phyloP scores from a whole-genome alignment of 257 asterid species.

The Capsicum chinense region DNA sequence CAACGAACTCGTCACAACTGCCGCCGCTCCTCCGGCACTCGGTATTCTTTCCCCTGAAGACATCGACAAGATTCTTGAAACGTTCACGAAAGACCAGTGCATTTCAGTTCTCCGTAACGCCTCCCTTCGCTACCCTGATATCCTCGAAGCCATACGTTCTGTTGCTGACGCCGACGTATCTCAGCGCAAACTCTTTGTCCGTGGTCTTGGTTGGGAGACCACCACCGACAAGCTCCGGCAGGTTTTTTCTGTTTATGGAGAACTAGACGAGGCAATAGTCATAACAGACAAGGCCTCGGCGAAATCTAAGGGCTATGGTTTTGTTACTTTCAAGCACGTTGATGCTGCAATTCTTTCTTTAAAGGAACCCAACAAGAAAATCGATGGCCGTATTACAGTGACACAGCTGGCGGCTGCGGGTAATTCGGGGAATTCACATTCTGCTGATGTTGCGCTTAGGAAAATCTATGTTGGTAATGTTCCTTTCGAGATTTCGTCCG shows the following conservation, averaged over 20 bases:
- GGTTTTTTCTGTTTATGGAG: constrained; percentile 72
- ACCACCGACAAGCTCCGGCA: constrained; percentile 81
- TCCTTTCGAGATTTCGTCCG: constrained; percentile 86
- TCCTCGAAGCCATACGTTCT: constrained; percentile 69
- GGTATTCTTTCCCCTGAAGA: constrained; percentile 67
- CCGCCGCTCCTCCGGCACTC: constrained; percentile 40
- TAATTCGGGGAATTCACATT: constrained; percentile 60
- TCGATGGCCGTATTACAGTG: constrained; percentile 94
- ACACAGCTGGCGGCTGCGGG: constrained; percentile 91
- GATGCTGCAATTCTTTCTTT: constrained; percentile 82
- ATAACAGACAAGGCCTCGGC: constrained; percentile 81
- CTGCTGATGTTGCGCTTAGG: constrained; percentile 71
- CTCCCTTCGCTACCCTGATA: constrained; percentile 73
- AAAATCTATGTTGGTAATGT: constrained; percentile 95
- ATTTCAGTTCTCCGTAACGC: constrained; percentile 80
- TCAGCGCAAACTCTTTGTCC: constrained; percentile 84
- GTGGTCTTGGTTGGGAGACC: constrained; percentile 99
- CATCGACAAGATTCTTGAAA: constrained; percentile 78
- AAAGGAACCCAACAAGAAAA: constrained; percentile 84
- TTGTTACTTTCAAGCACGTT: constrained; percentile 82
- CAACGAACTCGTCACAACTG: constrained; percentile 38
- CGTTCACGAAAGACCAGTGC: constrained; percentile 78
- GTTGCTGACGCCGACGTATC: constrained; percentile 84
- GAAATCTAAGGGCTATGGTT: constrained; percentile 87
- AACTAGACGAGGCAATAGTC: constrained; percentile 84